Percentiles rank a stretch among this genome's conserved stretches.
Conservation (phyloP, 805 yeast species). For the Barnettozyma sp. region DNA sequence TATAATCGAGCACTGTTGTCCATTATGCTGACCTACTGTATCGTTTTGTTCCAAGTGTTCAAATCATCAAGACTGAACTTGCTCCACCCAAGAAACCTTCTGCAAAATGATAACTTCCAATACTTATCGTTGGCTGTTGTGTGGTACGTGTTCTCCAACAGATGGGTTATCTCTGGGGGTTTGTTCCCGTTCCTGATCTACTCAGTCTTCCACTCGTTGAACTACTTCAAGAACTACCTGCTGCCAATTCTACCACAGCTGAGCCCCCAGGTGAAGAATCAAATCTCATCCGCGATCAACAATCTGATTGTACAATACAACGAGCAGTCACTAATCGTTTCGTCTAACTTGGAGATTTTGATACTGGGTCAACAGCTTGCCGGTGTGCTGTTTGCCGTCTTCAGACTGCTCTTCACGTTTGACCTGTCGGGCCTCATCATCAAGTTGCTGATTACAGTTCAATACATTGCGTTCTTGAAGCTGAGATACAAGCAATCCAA, state of each 20-base stretch:
- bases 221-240: constrained; percentile 47
- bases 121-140: constrained; percentile 42
- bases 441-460: constrained; percentile 33
- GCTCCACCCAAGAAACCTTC: constrained; percentile 29
- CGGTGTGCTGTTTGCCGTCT: constrained; percentile 37
- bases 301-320: constrained; percentile 33
- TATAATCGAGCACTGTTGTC: constrained; percentile 41
- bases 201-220: constrained; percentile 58
- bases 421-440: constrained; percentile 25
- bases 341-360: constrained; percentile 42
- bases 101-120: constrained; percentile 52
- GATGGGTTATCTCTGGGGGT: constrained; percentile 38
- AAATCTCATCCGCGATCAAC: constrained; percentile 26
- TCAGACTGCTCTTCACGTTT: constrained; percentile 26
- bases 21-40: constrained; percentile 51
- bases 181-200: constrained; percentile 56
- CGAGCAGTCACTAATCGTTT: constrained; percentile 36
- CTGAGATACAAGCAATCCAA: constrained; percentile 52
- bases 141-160: constrained; percentile 37
- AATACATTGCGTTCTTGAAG: constrained; percentile 50
- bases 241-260: constrained; percentile 42
- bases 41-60: constrained; percentile 55
- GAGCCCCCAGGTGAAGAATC: constrained; percentile 20
- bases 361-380: constrained; percentile 33
- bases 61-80: constrained; percentile 31